A percentile compares a stretch with the other conserved stretches of the same genome.
Evolutionary conservation across 2,329 filamentous ascomycete species (phyloP).

Genomic region (Colletotrichum sansevieriae): DNA sequence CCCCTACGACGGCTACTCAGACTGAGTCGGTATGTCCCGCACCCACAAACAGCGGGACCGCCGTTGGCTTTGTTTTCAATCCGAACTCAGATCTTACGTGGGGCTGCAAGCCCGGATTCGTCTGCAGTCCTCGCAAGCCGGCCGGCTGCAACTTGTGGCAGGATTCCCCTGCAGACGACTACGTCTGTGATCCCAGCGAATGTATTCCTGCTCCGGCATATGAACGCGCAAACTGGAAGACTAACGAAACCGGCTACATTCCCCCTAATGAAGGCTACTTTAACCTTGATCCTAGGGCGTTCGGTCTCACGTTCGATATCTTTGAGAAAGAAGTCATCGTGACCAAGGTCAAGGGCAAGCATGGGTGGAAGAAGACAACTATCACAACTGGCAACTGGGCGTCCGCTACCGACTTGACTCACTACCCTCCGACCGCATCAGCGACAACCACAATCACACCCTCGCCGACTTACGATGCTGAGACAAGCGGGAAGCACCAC

Average conservation of each 20-base stretch:
- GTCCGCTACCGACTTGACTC: slow-evolving; percentile 63
- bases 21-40: slow-evolving; percentile 56
- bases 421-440: slow-evolving; percentile 50
- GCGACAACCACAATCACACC: slow-evolving; percentile 42
- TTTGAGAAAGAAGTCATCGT: slow-evolving; percentile 62
- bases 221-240: slow-evolving; percentile 56
- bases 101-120: slow-evolving; percentile 65
- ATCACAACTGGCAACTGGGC: slow-evolving; percentile 68
- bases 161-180: slow-evolving; percentile 59
- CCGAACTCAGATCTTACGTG: slow-evolving; percentile 60
- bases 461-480: neutral
- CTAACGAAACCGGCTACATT: slow-evolving; percentile 63
- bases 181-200: slow-evolving; percentile 58
- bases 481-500: slow-evolving; percentile 23
- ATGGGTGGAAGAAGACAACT: slow-evolving; percentile 55
- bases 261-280: slow-evolving; percentile 70
- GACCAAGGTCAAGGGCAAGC: slow-evolving; percentile 50
- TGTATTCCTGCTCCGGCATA: slow-evolving; percentile 59
- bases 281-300: slow-evolving; percentile 72
- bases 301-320: slow-evolving; percentile 74
- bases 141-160: slow-evolving; percentile 65
- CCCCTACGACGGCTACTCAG: slow-evolving; percentile 48
- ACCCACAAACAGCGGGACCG: slow-evolving; percentile 53
- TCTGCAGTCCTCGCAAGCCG: slow-evolving; percentile 67
- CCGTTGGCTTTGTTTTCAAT: slow-evolving; percentile 47